Evolutionary conservation across 257 asterid species (phyloP), one percentile per base, ranked within the genome.

Genomic region (Penstemon newberryi): DNA sequence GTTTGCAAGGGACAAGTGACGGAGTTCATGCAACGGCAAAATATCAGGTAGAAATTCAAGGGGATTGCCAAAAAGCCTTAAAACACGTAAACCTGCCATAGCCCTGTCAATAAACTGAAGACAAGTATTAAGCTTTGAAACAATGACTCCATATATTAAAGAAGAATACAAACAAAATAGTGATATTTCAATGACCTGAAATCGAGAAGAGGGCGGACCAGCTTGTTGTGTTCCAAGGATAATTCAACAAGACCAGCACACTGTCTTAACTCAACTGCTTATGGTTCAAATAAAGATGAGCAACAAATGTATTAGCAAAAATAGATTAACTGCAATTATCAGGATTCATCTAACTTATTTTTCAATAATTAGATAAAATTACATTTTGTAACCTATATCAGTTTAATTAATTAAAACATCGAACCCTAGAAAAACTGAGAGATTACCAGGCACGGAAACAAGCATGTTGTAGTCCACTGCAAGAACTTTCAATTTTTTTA

Each of bases 181-280:
- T 50, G 64, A 75, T 69, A 74, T 70, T 60, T 63, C 59, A 75
- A 70, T 76, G 88, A 94, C 99, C 99, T 94, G 98, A 94, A 94
- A 85, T 94, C 98, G 44, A 94, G 95, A 76, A 91, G 89, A 53
- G 99, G 99, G 52, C 99, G 88, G 68, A 94, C 96, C 83, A 94
- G 85, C 91, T 91, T 94, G 91, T 94, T 94, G 90, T 94, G 99
- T 75, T 91, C 99, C 88, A 94, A 82, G 50, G 99, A 94, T 81
- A 94, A 80, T 78, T 94, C 99, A 70, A 94, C 86, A 62, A 94
- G 87, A 77, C 87, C 85, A 71, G 89, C 79, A 51, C 99, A 91
- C 78, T 84, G 90, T 69, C 89, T 87, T 69, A 94, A 70, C 73
- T 94, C 99, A 80, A 85, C 99, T 94, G 96, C 71, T 65, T 71